These are phyloP conservation scores for Xylaria palmicola DNA, from an alignment of 495 filamentous ascomycete species.

Conservation along the genomic window DNA sequence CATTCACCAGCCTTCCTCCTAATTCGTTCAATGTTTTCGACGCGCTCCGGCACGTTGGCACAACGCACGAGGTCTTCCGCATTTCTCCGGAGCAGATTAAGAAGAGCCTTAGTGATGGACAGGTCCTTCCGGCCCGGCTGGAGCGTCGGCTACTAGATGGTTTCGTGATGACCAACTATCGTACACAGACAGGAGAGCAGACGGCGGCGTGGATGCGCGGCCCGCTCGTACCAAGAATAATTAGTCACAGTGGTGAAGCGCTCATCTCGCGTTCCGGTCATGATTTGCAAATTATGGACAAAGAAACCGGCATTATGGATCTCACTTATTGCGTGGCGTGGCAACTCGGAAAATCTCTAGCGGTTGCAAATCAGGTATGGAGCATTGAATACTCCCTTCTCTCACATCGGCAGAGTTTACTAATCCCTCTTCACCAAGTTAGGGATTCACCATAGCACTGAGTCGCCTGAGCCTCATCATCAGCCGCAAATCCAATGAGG, in stretches of 20 bases:
- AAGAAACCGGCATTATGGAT: slow-evolving; percentile 36
- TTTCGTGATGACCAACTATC: not conserved
- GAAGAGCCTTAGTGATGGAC: not conserved
- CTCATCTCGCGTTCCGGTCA: not conserved
- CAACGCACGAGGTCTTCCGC: not conserved
- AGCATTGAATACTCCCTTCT: too few relatives aligned
- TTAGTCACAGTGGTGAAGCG: not conserved
- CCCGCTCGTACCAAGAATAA: not conserved
- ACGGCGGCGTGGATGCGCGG: not conserved
- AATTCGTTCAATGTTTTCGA: not conserved
- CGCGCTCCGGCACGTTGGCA: not conserved
- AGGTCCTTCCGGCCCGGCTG: not conserved
- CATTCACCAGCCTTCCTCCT: not conserved
- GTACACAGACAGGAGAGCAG: not conserved
- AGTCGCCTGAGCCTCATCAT: too few relatives aligned
- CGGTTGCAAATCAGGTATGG: slow-evolving; percentile 34
- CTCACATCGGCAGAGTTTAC: too few relatives aligned
- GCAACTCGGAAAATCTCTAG: slow-evolving; percentile 33
- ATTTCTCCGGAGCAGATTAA: not conserved
- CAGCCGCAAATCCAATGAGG: too few relatives aligned
- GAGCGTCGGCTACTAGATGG: not conserved
- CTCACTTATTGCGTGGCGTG: slow-evolving; percentile 37
- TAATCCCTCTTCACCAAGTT: not conserved
- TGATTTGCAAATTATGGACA: slow-evolving; percentile 39
- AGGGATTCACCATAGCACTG: too few relatives aligned